These are phyloP conservation scores for Bruguiera parviflora DNA, from an alignment of 345 rosid species.

Conservation along the genomic window DNA sequence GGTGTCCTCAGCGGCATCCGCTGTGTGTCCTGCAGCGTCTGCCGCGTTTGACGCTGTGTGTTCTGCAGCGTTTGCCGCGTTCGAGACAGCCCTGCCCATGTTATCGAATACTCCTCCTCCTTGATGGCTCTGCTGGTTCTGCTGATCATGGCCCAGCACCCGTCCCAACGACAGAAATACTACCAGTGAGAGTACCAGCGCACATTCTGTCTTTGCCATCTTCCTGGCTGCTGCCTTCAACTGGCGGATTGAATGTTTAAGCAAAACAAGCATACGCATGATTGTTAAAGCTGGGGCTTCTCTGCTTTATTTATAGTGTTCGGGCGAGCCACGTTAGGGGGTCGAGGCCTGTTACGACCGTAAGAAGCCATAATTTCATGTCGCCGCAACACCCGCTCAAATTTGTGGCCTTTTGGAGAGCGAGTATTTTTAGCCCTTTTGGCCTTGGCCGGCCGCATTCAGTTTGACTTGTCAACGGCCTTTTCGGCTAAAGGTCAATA, in stretches of 20 bases:
- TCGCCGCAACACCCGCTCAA: not conserved
- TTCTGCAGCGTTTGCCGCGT: too few relatives aligned
- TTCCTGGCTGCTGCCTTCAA: not conserved
- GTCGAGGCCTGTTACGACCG: not conserved
- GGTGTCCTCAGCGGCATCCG: too few relatives aligned
- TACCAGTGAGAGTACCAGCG: not conserved
- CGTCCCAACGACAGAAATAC: not conserved
- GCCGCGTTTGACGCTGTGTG: too few relatives aligned
- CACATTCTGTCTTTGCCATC: conserved; percentile 4
- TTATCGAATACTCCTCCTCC: too few relatives aligned
- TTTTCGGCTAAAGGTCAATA: too few relatives aligned
- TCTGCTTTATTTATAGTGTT: conserved; percentile 3
- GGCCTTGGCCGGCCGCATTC: too few relatives aligned
- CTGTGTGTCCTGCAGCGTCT: too few relatives aligned
- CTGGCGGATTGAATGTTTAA: too few relatives aligned
- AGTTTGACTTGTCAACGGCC: too few relatives aligned
- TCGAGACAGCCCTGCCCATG: too few relatives aligned
- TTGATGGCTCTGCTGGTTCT: not conserved
- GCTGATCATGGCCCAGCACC: not conserved
- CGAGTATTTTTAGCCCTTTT: not conserved
- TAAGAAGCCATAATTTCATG: not conserved
- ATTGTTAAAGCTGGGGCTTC: not conserved
- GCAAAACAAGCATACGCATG: not conserved
- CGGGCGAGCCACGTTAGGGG: not conserved
- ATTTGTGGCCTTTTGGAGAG: not conserved